A percentile compares a stretch with the other conserved stretches of the same genome.
These are phyloP conservation scores for Blepharisma stoltei DNA, from an alignment of 73 alveolate species.

Conservation along the genomic window DNA sequence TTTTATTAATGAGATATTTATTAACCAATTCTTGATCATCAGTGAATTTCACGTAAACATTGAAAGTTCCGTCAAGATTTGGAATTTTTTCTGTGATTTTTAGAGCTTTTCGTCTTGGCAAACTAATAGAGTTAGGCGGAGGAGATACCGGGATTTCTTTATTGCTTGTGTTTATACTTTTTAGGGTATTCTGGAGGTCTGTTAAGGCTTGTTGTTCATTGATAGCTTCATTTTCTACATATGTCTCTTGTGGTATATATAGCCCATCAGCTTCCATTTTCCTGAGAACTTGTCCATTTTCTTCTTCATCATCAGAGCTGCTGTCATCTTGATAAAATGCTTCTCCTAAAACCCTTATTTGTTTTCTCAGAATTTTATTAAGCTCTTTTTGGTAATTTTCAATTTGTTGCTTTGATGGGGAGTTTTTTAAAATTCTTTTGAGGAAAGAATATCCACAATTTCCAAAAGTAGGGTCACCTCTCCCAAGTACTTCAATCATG, in stretches of 20 bases:
- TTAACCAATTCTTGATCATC: background rate
- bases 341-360: constrained; percentile 39
- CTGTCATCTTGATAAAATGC: constrained; percentile 24
- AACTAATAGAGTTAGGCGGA: no score
- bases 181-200: no score
- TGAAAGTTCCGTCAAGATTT: no score
- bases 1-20: constrained; percentile 7
- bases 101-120: no score
- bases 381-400: constrained; percentile 31
- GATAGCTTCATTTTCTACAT: no score
- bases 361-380: background rate
- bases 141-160: constrained; percentile 18
- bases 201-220: no score
- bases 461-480: constrained; percentile 97
- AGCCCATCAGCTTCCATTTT: constrained; percentile 39
- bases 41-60: no score
- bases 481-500: constrained; percentile 85
- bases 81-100: no score
- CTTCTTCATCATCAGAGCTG: constrained; percentile 38
- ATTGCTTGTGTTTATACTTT: constrained; percentile 21
- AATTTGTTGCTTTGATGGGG: constrained; percentile 33
- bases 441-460: constrained; percentile 94
- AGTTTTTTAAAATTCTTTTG: constrained; percentile 52
- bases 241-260: background rate
- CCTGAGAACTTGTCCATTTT: constrained; percentile 38